These are phyloP conservation scores for Themeda triandra DNA, from an alignment of 176 grass and related monocot species.

Conservation along the genomic window DNA sequence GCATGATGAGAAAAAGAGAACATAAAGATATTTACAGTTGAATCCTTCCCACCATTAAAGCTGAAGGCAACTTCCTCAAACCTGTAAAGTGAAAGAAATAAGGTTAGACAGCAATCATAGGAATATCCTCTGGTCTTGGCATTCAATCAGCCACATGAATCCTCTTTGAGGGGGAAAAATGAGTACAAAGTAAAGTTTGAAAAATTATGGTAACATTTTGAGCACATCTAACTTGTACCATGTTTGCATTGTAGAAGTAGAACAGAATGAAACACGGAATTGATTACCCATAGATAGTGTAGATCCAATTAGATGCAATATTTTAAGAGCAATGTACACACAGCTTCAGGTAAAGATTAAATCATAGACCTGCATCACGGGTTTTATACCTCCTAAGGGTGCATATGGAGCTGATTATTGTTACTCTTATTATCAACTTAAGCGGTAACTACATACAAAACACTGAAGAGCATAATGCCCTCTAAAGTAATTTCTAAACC, in stretches of 20 bases:
- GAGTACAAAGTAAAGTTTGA: neutral
- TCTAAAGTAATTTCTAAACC: neutral
- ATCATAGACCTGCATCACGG: neutral
- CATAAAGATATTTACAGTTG: conserved; percentile 74
- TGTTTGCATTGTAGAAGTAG: neutral
- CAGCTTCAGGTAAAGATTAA: neutral
- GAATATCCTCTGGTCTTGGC: neutral
- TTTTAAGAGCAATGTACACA: neutral
- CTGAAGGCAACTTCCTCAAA: conserved; percentile 95
- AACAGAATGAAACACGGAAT: neutral
- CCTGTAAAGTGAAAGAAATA: conserved; percentile 49
- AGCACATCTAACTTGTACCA: neutral
- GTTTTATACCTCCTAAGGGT: neutral
- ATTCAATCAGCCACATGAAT: conserved; percentile 5
- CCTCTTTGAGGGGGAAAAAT: neutral
- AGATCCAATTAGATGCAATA: neutral
- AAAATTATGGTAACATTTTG: neutral
- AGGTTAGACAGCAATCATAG: neutral
- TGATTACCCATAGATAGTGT: neutral
- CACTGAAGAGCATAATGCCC: neutral
- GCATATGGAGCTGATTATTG: neutral
- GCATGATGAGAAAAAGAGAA: conserved; percentile 18
- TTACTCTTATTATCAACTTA: neutral
- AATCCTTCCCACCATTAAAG: conserved; percentile 99
- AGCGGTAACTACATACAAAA: neutral